Conservation (phyloP, 73 alveolate species). For the Paramecium pentaurelia region DNA sequence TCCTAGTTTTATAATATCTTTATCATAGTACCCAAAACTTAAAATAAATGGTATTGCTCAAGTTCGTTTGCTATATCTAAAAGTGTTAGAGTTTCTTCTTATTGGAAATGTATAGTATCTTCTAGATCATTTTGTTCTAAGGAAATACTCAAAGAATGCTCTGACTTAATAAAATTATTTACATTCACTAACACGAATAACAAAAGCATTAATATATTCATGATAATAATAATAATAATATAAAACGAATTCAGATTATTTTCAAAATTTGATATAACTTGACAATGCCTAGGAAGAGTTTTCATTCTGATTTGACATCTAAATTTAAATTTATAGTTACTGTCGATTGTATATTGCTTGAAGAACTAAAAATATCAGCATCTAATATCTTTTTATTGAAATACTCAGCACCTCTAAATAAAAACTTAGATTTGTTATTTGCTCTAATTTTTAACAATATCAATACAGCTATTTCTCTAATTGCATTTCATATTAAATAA, state of each 20-base stretch:
- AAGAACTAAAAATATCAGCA: background rate
- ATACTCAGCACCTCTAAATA: background rate
- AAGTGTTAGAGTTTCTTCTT: background rate
- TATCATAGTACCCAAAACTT: background rate
- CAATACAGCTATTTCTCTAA: background rate
- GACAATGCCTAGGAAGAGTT: background rate
- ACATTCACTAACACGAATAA: background rate
- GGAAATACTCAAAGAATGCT: background rate
- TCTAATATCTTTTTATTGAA: background rate
- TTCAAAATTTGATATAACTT: constrained; percentile 9
- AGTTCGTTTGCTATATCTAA: background rate
- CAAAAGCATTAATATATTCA: background rate
- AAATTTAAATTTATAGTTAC: background rate
- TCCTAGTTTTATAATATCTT: background rate
- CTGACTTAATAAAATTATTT: background rate
- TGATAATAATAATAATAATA: background rate
- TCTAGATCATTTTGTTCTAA: background rate
- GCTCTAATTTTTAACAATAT: background rate
- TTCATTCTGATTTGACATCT: constrained; percentile 34
- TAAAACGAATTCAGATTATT: constrained; percentile 5
- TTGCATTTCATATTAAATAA: background rate
- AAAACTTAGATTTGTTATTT: background rate
- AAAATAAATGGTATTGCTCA: background rate
- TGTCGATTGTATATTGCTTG: constrained; percentile 17
- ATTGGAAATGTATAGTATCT: background rate